Percentiles rank a stretch among this genome's conserved stretches.
These are phyloP conservation scores for Penicillium argentinense DNA, from an alignment of 495 filamentous ascomycete species.

Conservation along the genomic window DNA sequence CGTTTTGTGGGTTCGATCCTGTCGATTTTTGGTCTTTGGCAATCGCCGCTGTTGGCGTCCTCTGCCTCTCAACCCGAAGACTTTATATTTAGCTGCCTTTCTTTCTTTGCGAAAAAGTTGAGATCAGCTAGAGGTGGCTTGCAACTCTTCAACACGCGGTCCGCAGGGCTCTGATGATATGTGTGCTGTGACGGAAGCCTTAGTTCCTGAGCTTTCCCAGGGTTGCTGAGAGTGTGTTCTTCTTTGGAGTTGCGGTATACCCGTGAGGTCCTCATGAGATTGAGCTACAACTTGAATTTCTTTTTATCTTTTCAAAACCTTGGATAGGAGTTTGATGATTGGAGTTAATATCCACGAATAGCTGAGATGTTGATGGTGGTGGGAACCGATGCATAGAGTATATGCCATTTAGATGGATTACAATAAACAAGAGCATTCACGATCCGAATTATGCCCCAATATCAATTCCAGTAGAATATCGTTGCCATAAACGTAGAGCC, in stretches of 20 bases:
- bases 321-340: not conserved
- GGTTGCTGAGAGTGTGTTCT: too few relatives aligned
- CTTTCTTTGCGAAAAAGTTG: conserved; percentile 7
- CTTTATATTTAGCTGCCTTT: conserved; percentile 8
- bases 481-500: not conserved
- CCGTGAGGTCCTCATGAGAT: too few relatives aligned
- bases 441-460: not conserved
- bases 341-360: not conserved
- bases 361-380: not conserved
- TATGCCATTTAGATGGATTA: not conserved
- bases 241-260: too few relatives aligned
- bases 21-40: conserved; percentile 12
- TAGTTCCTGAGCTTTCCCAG: too few relatives aligned
- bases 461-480: not conserved
- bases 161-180: too few relatives aligned
- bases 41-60: not conserved
- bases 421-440: not conserved
- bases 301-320: too few relatives aligned
- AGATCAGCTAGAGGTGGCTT: conserved; percentile 15
- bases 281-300: too few relatives aligned
- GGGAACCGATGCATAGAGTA: not conserved
- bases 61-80: conserved; percentile 5
- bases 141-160: not conserved
- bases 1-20: conserved; percentile 3
- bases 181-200: too few relatives aligned